Base-by-base conservation (phyloP, 1,284 basidiomycete species). In the Porogramme epimiltina region DNA sequence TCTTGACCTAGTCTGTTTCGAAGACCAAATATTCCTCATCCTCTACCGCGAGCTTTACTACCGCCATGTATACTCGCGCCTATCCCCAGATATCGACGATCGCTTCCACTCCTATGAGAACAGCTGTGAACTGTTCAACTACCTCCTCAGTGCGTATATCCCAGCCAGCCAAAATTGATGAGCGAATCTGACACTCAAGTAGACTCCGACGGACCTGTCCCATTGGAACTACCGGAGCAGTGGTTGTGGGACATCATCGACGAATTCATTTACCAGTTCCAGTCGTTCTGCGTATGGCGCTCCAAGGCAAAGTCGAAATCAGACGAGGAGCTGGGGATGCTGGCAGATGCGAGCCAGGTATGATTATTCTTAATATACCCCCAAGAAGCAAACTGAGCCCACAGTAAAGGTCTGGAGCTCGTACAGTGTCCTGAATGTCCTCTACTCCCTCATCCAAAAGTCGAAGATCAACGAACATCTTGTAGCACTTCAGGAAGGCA, bases 181-280 rank as follows among this genome's bases (percentile, higher is more conserved):
- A 51, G 4, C 3, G 25, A 20, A 4, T 2, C 6, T 6, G 15
- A 42, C 59, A n/a, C n/a, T n/a, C n/a, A n/a, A n/a, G n/a, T n/a
- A 91, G 92, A 97, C 72, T 95, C 93, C 20, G 94, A 98, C 56
- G 93, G 92, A 0, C 96, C 96, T 1, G 95, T 98, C 0, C 73
- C 87, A 16, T 85, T 98, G 48, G 89, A 96, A 62, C 84, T 98
- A 15, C 96, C 96, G 0, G 92, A 95, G 56, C 95, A 98, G 71
- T 99, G 96, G 96, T 76, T 99, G 5, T 98, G 95, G 93, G 96
- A 99, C 70, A 98, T 99, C 73, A 90, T 98, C 65, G 96, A 98
- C 75, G 96, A 98, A 68, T 99, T 99, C 72, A 97, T 98, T 64
- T 99, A 98, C 75, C 96, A 98, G 70, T 99, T 96, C 80, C 93